Conservation (phyloP, 2,329 filamentous ascomycete species). For the Fusarium mangiferae region DNA sequence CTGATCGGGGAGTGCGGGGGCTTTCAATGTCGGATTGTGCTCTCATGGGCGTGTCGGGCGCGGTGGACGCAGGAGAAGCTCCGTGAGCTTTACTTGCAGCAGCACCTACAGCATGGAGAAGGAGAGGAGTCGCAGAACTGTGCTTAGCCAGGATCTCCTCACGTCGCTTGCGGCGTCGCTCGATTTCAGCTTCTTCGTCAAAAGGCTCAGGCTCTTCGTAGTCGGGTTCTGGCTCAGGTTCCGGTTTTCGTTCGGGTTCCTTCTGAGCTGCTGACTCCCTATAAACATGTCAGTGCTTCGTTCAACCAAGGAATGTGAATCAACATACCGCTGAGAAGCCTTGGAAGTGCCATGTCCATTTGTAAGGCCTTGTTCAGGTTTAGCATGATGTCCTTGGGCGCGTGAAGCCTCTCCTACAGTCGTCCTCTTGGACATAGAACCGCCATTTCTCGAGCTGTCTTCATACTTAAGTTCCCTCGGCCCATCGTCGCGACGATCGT, state of each 20-base stretch:
- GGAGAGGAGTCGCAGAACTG: slow-evolving; percentile 76
- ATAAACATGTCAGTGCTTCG: slow-evolving; percentile 15
- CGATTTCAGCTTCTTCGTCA: slow-evolving; percentile 85
- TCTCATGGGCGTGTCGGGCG: slow-evolving; percentile 54
- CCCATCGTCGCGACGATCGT: slow-evolving; percentile 39
- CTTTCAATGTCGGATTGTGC: slow-evolving; percentile 50
- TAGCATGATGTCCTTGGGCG: slow-evolving; percentile 72
- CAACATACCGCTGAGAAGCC: slow-evolving; percentile 33
- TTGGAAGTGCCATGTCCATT: slow-evolving; percentile 35
- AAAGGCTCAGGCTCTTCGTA: slow-evolving; percentile 68
- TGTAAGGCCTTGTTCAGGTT: slow-evolving; percentile 67
- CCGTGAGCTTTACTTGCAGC: slow-evolving; percentile 63
- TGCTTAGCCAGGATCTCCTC: slow-evolving; percentile 89
- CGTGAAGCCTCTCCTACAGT: slow-evolving; percentile 68
- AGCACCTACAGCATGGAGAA: slow-evolving; percentile 78
- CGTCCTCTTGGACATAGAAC: slow-evolving; percentile 72
- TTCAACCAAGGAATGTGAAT: background rate
- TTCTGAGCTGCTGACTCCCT: slow-evolving; percentile 33
- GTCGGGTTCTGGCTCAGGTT: slow-evolving; percentile 45
- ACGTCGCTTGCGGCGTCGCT: slow-evolving; percentile 83
- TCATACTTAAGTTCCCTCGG: slow-evolving; percentile 52
- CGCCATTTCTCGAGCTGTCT: slow-evolving; percentile 56
- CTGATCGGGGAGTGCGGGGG: slow-evolving; percentile 60
- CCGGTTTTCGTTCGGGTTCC: slow-evolving; percentile 41
- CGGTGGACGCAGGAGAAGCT: slow-evolving; percentile 64